Percentiles rank a stretch among this genome's conserved stretches.
These are phyloP conservation scores for Lithohypha guttulata DNA, from an alignment of 2,329 filamentous ascomycete species.

Conservation along the genomic window DNA sequence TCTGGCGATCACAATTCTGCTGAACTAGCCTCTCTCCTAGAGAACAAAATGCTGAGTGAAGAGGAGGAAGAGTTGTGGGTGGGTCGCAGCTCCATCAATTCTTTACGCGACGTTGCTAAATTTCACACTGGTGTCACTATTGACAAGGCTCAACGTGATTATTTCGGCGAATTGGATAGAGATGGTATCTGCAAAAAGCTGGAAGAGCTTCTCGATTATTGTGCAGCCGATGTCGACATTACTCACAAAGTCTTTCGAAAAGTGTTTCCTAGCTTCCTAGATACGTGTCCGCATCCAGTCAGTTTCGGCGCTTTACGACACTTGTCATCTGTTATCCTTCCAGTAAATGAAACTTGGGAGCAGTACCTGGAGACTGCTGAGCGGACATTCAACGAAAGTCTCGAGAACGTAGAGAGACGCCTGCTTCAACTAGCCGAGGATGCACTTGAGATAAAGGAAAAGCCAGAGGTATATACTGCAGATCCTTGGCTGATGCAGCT, in stretches of 20 bases:
- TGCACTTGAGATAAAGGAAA: conserved; percentile 62
- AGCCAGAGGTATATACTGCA: conserved; percentile 57
- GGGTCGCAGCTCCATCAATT: conserved; percentile 87
- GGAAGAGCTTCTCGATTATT: conserved; percentile 82
- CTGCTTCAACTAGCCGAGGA: conserved; percentile 63
- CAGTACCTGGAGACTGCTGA: conserved; percentile 76
- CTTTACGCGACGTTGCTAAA: conserved; percentile 84
- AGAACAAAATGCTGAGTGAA: conserved; percentile 55
- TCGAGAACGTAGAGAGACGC: conserved; percentile 65
- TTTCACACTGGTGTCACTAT: conserved; percentile 89
- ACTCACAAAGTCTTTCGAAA: conserved; percentile 92
- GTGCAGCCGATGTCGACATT: conserved; percentile 83
- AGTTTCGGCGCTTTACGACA: conserved; percentile 91
- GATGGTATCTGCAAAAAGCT: conserved; percentile 59
- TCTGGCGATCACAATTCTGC: conserved; percentile 58
- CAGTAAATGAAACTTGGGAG: conserved; percentile 80
- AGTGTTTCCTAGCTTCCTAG: conserved; percentile 79
- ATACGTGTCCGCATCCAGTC: conserved; percentile 89
- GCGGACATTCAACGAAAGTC: conserved; percentile 66
- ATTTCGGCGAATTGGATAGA: conserved; percentile 73
- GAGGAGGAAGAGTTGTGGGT: conserved; percentile 96
- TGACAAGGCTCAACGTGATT: conserved; percentile 77
- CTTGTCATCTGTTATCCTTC: conserved; percentile 84
- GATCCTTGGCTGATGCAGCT: conserved; percentile 91
- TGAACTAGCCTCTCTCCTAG: conserved; percentile 61